These are phyloP conservation scores for Arthromyces matolae DNA, from an alignment of 768 basidiomycete genomes.

Conservation along the genomic window DNA sequence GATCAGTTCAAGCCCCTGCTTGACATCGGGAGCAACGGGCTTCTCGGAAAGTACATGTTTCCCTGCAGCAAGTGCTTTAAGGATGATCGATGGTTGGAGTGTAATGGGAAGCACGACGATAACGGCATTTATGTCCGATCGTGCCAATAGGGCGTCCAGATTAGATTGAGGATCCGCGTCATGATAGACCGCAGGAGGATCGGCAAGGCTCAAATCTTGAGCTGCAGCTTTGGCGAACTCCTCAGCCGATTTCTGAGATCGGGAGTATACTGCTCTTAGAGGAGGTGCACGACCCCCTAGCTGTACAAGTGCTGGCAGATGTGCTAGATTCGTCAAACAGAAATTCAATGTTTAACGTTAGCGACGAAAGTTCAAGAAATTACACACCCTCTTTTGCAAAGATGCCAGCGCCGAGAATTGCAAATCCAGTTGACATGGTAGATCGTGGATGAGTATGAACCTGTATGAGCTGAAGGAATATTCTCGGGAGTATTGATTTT, in stretches of 20 bases:
- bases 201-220: slow-evolving; percentile 33
- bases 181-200: slow-evolving; percentile 50
- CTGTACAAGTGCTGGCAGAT: slow-evolving; percentile 69
- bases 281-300: slow-evolving; percentile 44
- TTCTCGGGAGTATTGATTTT: background rate
- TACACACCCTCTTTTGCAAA: slow-evolving; percentile 70
- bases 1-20: slow-evolving; percentile 60
- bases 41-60: slow-evolving; percentile 92
- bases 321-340: slow-evolving; percentile 41
- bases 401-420: slow-evolving; percentile 78
- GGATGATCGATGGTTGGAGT: slow-evolving; percentile 63
- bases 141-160: slow-evolving; percentile 61
- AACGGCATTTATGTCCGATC: slow-evolving; percentile 69
- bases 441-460: background rate
- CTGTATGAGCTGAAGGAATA: background rate
- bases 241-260: slow-evolving; percentile 58
- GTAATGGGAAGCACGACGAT: slow-evolving; percentile 78
- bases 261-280: slow-evolving; percentile 74
- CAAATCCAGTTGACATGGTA: slow-evolving; percentile 48
- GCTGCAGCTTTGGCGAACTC: slow-evolving; percentile 49
- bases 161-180: slow-evolving; percentile 42
- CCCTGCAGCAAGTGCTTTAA: slow-evolving; percentile 62
- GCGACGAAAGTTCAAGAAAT: background rate
- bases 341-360: background rate
- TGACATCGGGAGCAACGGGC: slow-evolving; percentile 73